Base-by-base conservation (phyloP, 1,284 basidiomycete species). In the Moesziomyces globuligerus region DNA sequence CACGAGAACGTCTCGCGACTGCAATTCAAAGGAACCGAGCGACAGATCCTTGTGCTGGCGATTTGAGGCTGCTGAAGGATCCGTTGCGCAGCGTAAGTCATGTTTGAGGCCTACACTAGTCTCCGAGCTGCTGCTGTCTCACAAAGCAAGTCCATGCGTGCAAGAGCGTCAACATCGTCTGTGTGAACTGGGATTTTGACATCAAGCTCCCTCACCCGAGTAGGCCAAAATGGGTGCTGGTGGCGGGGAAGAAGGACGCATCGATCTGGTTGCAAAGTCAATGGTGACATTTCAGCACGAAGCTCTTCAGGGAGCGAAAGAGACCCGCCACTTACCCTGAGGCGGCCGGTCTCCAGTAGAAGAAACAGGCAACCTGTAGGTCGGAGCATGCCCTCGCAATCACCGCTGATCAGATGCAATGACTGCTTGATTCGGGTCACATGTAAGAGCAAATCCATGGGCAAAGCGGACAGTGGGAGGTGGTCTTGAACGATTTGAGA, bases 151-250 rank as follows among this genome's bases (percentile, higher is more conserved):
- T n/a, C n/a, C 15, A 21, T 20, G 28, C 10, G 17, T 7, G 24
- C 5, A 3, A 28, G 29, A 15, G 15, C 15, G 43, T 53, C 43
- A 53, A n/a, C 7, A 8, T 9, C 15, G 11, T 20, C 13, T 8
- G 11, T 18, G 13, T 9, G 20, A 32, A 15, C 13, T 8, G 7
- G 1, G 4, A 50, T 17, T 6, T n/a, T 17, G 32, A 34, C 15
- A 34, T 7, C 4, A 34, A 34, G 32, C 7, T 7, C 32, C 15
- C 49, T 48, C 21, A 65, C 61, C 36, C 57, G 0, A 54, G 17
- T n/a, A 65, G 18, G n/a, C 61, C 54, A 39, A 65, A 65, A 20
- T 48, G 47, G 11, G 28, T 13, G 20, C 46, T 53, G 8, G 21
- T 4, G 5, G 28, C 8, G 2, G 61, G 42, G 21, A 65, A 65